A percentile compares a stretch with the other conserved stretches of the same genome.
Conservation (phyloP, 2,329 filamentous ascomycete species). For the Trichocomaceae sp. region DNA sequence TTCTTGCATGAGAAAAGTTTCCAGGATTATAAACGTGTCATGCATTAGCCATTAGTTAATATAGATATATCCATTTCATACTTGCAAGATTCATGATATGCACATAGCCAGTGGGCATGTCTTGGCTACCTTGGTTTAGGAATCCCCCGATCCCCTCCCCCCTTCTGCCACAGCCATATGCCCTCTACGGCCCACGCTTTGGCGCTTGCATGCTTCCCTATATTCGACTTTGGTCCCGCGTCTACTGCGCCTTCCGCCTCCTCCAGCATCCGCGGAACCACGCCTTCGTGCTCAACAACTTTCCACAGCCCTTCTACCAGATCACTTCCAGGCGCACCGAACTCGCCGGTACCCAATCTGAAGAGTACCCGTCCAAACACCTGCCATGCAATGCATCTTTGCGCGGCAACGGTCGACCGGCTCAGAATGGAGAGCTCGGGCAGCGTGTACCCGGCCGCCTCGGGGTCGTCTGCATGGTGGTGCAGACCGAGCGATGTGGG, state of each 20-base stretch:
- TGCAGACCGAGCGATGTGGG: conserved; percentile 76
- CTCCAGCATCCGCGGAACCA: conserved; percentile 68
- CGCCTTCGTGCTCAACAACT: conserved; percentile 66
- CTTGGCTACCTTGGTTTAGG: background rate
- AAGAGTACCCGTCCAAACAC: conserved; percentile 81
- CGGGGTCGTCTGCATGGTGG: conserved; percentile 86
- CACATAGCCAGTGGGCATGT: too few species aligned
- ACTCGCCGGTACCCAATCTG: conserved; percentile 68
- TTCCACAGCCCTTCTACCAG: conserved; percentile 77
- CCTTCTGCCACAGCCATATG: conserved; percentile 78
- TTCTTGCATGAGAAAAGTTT: too few species aligned
- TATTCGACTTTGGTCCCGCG: conserved; percentile 13
- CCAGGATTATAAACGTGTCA: too few species aligned
- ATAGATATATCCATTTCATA: too few species aligned
- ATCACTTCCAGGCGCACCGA: conserved; percentile 54
- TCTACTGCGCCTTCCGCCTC: conserved; percentile 59
- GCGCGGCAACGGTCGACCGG: conserved; percentile 73
- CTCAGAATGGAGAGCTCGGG: conserved; percentile 75
- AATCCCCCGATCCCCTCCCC: conserved; percentile 46
- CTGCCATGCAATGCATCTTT: conserved; percentile 87
- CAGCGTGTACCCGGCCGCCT: conserved; percentile 90
- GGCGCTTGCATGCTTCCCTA: conserved; percentile 64
- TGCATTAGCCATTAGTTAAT: too few species aligned
- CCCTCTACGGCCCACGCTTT: conserved; percentile 82
- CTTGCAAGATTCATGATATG: background rate